Conservation (phyloP, 225 moss, liverwort and hornwort species). For the Bryoerythrophyllum caledonicum region DNA sequence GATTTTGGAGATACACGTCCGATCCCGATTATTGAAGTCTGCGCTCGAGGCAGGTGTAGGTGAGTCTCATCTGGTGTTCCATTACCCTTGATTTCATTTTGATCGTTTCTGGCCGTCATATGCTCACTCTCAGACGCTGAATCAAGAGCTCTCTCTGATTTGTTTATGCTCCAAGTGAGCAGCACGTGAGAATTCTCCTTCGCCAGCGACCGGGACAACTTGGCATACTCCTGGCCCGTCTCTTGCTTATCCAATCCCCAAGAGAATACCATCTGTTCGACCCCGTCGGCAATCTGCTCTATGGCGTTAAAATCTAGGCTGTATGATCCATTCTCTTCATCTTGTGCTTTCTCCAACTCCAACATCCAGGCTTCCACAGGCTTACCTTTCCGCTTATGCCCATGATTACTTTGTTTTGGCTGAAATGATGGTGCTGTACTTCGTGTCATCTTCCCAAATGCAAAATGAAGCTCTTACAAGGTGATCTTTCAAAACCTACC, state of each 20-base stretch:
- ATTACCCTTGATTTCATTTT: not conserved
- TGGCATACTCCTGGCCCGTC: slow-evolving; percentile 34
- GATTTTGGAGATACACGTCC: slow-evolving; percentile 11
- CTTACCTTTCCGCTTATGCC: slow-evolving; percentile 58
- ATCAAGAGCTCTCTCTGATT: slow-evolving; percentile 8
- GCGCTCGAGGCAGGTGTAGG: not conserved
- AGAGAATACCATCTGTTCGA: slow-evolving; percentile 50
- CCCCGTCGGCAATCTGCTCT: slow-evolving; percentile 49
- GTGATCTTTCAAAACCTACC: not conserved
- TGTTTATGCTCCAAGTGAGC: slow-evolving; percentile 35
- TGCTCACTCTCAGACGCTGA: slow-evolving; percentile 7
- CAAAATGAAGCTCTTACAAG: not conserved
- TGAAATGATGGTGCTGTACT: not conserved
- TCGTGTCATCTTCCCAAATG: slow-evolving; percentile 5
- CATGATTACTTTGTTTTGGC: slow-evolving; percentile 29
- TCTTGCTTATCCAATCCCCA: slow-evolving; percentile 44
- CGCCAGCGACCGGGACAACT: slow-evolving; percentile 34
- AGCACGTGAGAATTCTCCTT: slow-evolving; percentile 25
- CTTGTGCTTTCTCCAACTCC: slow-evolving; percentile 50
- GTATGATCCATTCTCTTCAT: slow-evolving; percentile 43
- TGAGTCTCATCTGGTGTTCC: not conserved
- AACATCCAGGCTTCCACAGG: slow-evolving; percentile 54
- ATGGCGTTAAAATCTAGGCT: slow-evolving; percentile 43
- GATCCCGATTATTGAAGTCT: not conserved
- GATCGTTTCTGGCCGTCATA: not conserved